phyloP scores from a whole-genome alignment of 345 rosid genomes.

The Citrus inodora region DNA sequence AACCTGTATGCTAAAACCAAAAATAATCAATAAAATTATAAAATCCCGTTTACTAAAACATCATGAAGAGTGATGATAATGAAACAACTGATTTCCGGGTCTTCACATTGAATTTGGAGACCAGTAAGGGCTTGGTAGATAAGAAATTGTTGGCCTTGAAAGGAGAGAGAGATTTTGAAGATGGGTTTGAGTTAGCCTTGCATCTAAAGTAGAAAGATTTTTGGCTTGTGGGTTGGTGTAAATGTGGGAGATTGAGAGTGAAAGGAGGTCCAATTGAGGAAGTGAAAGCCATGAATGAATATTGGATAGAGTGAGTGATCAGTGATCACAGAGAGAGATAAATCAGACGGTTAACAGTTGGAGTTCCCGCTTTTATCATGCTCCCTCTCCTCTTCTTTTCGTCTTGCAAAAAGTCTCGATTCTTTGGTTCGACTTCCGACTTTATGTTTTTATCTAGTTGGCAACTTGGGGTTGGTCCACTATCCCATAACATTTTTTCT shows the following conservation, averaged over 20 bases:
- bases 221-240: slow-evolving; percentile 19
- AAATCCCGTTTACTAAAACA: not conserved
- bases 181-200: slow-evolving; percentile 11
- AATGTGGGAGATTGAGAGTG: slow-evolving; percentile 17
- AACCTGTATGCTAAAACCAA: slow-evolving; percentile 32
- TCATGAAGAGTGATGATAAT: not conserved
- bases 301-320: not conserved
- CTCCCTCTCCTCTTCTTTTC: not conserved
- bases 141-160: slow-evolving; percentile 27
- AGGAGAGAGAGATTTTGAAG: not conserved
- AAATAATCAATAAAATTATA: slow-evolving; percentile 2
- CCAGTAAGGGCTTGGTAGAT: slow-evolving; percentile 18
- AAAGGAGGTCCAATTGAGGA: slow-evolving; percentile 17
- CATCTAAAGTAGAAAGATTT: slow-evolving; percentile 1
- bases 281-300: slow-evolving; percentile 33
- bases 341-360: slow-evolving; percentile 22
- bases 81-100: not conserved
- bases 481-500: accelerated
- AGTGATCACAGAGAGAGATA: not conserved
- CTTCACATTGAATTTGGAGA: slow-evolving; percentile 35
- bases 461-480: not conserved
- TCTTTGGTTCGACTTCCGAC: not conserved
- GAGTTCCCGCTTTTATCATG: slow-evolving; percentile 21
- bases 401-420: not conserved
- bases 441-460: not conserved